Evolutionary conservation across 1,284 basidiomycete genomes (phyloP).

Genomic region (Trametes sp.): DNA sequence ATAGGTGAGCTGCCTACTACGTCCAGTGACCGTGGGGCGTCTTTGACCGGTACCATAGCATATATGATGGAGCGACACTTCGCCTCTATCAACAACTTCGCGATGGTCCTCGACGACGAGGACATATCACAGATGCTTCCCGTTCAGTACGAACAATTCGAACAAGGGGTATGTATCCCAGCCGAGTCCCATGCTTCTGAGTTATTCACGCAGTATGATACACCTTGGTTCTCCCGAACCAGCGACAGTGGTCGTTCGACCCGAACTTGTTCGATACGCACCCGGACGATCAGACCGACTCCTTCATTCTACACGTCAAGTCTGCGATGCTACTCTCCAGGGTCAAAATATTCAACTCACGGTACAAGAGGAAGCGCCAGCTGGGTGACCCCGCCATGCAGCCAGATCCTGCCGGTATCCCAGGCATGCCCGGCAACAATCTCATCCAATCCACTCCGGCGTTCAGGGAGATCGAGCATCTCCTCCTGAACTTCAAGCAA

Average conservation of each 20-base stretch:
- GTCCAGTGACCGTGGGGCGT: neutral
- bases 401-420: slow-evolving; percentile 23
- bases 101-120: slow-evolving; percentile 72
- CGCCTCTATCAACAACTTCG: slow-evolving; percentile 74
- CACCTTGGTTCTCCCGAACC: slow-evolving; percentile 59
- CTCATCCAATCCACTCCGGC: slow-evolving; percentile 63
- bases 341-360: slow-evolving; percentile 76
- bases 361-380: slow-evolving; percentile 67
- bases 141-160: slow-evolving; percentile 64
- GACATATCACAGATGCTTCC: slow-evolving; percentile 77
- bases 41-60: slow-evolving; percentile 44
- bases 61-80: slow-evolving; percentile 73
- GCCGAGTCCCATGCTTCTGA: neutral
- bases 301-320: slow-evolving; percentile 80
- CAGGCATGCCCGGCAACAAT: slow-evolving; percentile 21
- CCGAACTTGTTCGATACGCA: slow-evolving; percentile 64
- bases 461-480: slow-evolving; percentile 71
- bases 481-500: slow-evolving; percentile 61
- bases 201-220: slow-evolving; percentile 35
- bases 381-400: slow-evolving; percentile 52
- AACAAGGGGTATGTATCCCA: slow-evolving; percentile 58
- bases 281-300: slow-evolving; percentile 70
- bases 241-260: slow-evolving; percentile 75
- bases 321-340: slow-evolving; percentile 69
- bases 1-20: slow-evolving; percentile 33